Base-by-base conservation (phyloP, 2,329 filamentous ascomycete genomes). In the Apiospora koreana region DNA sequence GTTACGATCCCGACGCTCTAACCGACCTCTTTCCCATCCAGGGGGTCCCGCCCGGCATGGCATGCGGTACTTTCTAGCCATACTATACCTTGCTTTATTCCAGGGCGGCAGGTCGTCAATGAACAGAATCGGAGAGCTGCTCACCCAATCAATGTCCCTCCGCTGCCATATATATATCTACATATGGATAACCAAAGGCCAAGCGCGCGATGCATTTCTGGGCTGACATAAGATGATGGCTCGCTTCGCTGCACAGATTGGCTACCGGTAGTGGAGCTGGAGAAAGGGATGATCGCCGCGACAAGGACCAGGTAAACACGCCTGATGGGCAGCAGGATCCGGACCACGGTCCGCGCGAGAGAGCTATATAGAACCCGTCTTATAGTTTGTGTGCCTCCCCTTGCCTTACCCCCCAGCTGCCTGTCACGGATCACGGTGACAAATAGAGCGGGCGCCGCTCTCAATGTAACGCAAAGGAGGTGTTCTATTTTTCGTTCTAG, bases 231-330 rank as follows among this genome's bases (percentile, higher is more conserved):
- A 38, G 28, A 12, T 38, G 28, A 62, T 38, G 18, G 54, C 9
- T 62, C 54, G 31, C 54, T 62, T 62, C 54, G 31, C 28, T 38
- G 9, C 31, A 28, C 23, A n/a, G 21, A 23, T 12, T 38, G 54
- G 18, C 18, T 62, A 31, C 31, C 35, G 54, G 14, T 14, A 28
- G 54, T 62, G 54, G 54, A n/a, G 54, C 18, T n/a, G 54, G 54
- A 62, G 54, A 62, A 62, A 62, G 31, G 54, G 54, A 62, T 62
- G 54, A 62, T 62, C 54, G 31, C 54, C 54, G 31, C 28, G 18
- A 62, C 54, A 62, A 62, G 54, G 54, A 62, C 54, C 31, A 62
- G 54, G 54, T 62, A 62, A 62, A 62, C 54, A 62, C 9, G 31
- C 28, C 38, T 62, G 28, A 62, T 38, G 31, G n/a, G 31, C 54